A percentile compares a stretch with the other conserved stretches of the same genome.
Evolutionary conservation across 202 grass and related monocot species (phyloP).

Genomic region (Schoenoplectus triqueter): DNA sequence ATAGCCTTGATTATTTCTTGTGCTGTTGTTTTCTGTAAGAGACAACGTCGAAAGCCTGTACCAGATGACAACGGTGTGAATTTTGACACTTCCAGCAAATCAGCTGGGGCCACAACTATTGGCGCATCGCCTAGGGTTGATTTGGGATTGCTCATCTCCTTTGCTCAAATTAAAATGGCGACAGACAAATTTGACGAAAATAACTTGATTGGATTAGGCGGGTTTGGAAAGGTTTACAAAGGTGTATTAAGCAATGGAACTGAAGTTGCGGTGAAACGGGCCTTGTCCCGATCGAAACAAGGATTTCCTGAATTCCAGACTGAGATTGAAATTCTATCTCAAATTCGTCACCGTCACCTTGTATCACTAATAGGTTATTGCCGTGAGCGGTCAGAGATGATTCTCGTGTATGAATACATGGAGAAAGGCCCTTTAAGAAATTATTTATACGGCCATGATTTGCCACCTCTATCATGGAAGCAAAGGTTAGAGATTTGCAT

Average conservation of each 20-base stretch:
- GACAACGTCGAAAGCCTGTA: not conserved
- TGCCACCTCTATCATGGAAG: slow-evolving; percentile 61
- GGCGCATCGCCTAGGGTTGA: slow-evolving; percentile 47
- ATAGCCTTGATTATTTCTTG: slow-evolving; percentile 34
- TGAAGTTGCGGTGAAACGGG: slow-evolving; percentile 73
- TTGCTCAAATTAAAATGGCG: slow-evolving; percentile 50
- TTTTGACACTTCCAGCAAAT: slow-evolving; percentile 49
- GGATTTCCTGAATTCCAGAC: slow-evolving; percentile 72
- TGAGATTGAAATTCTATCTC: slow-evolving; percentile 76
- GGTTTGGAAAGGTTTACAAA: slow-evolving; percentile 80
- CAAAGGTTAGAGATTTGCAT: slow-evolving; percentile 85
- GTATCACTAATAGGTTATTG: slow-evolving; percentile 77
- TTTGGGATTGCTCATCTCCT: slow-evolving; percentile 54
- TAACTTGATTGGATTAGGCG: slow-evolving; percentile 67
- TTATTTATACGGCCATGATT: slow-evolving; percentile 60
- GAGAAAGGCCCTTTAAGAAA: slow-evolving; percentile 68
- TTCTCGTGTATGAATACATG: slow-evolving; percentile 94
- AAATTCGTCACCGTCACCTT: slow-evolving; percentile 78
- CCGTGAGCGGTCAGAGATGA: slow-evolving; percentile 71
- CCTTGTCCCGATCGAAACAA: slow-evolving; percentile 45
- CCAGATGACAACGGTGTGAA: slow-evolving; percentile 40
- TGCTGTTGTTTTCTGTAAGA: slow-evolving; percentile 21
- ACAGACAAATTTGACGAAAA: slow-evolving; percentile 63
- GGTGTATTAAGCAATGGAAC: slow-evolving; percentile 59
- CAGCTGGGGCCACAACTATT: slow-evolving; percentile 7